phyloP scores from a whole-genome alignment of 495 filamentous ascomycete genomes.

The Hyphodiscus hymeniophilus region DNA sequence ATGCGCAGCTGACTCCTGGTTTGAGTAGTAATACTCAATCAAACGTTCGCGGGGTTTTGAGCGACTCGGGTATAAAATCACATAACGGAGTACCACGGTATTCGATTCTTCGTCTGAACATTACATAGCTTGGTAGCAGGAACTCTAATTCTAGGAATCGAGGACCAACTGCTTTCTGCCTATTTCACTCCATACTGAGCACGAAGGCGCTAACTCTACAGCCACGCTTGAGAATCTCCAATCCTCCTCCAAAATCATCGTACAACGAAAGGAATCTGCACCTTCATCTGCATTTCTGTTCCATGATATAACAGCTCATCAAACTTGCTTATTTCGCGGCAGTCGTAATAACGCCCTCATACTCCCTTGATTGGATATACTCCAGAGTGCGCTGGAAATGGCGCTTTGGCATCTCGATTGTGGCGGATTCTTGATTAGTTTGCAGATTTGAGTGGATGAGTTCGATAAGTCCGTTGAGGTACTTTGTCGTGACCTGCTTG shows the following conservation, averaged over 20 bases:
- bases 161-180: background rate
- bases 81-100: background rate
- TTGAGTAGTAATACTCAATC: no score
- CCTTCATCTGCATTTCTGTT: background rate
- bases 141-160: no score
- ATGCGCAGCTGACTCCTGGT: no score
- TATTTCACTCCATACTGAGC: background rate
- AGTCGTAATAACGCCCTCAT: slow-evolving; percentile 64
- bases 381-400: slow-evolving; percentile 94
- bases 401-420: slow-evolving; percentile 74
- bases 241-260: slow-evolving; percentile 6
- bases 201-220: background rate
- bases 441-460: slow-evolving; percentile 93
- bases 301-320: no score
- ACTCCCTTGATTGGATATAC: slow-evolving; percentile 83
- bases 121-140: background rate
- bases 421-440: slow-evolving; percentile 71
- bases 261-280: slow-evolving; percentile 4
- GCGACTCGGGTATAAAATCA: background rate
- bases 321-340: slow-evolving; percentile 19
- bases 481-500: slow-evolving; percentile 83
- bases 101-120: background rate
- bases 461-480: slow-evolving; percentile 95
- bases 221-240: slow-evolving; percentile 4
- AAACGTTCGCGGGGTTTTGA: no score